Percentiles rank a stretch among this genome's conserved stretches.
phyloP scores from a whole-genome alignment of 2,329 filamentous ascomycete genomes.

The Paraphaeosphaeria sporulosa region DNA sequence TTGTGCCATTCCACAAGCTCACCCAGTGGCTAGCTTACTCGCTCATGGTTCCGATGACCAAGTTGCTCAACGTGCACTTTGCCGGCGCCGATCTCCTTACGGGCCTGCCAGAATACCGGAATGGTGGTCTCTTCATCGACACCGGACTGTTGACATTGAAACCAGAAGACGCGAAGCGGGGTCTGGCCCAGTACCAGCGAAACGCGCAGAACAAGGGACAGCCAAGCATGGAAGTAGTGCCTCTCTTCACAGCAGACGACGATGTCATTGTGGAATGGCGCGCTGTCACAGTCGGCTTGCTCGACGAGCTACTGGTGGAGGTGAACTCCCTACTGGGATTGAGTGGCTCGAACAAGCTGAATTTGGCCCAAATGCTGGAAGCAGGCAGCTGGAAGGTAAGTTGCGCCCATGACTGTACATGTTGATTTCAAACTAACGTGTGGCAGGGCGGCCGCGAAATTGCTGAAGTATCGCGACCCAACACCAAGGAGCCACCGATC shows the following conservation, averaged over 20 bases:
- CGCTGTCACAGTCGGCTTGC: slow-evolving; percentile 75
- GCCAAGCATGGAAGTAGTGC: slow-evolving; percentile 76
- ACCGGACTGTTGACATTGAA: slow-evolving; percentile 83
- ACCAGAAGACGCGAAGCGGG: slow-evolving; percentile 71
- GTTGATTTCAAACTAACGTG: slow-evolving; percentile 20
- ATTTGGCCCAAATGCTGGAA: slow-evolving; percentile 87
- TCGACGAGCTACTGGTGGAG: slow-evolving; percentile 74
- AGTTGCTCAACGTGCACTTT: slow-evolving; percentile 80
- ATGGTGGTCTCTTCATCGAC: slow-evolving; percentile 87
- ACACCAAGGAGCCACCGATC: slow-evolving; percentile 95
- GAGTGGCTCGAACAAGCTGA: slow-evolving; percentile 73
- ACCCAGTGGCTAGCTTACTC: slow-evolving; percentile 96
- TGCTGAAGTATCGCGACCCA: slow-evolving; percentile 92
- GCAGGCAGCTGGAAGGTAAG: slow-evolving; percentile 97
- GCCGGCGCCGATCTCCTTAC: slow-evolving; percentile 84
- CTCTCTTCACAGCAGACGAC: slow-evolving; percentile 75
- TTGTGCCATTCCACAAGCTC: slow-evolving; percentile 87
- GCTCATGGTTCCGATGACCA: slow-evolving; percentile 89
- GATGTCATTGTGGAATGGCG: slow-evolving; percentile 84
- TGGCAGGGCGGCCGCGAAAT: slow-evolving; percentile 86
- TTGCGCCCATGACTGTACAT: slow-evolving; percentile 12
- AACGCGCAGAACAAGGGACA: slow-evolving; percentile 76
- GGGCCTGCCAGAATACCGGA: slow-evolving; percentile 89
- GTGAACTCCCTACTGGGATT: slow-evolving; percentile 75
- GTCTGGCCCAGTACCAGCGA: slow-evolving; percentile 72